Evolutionary conservation across 1,284 basidiomycete genomes (phyloP).

Genomic region (Macrocybe sp.): DNA sequence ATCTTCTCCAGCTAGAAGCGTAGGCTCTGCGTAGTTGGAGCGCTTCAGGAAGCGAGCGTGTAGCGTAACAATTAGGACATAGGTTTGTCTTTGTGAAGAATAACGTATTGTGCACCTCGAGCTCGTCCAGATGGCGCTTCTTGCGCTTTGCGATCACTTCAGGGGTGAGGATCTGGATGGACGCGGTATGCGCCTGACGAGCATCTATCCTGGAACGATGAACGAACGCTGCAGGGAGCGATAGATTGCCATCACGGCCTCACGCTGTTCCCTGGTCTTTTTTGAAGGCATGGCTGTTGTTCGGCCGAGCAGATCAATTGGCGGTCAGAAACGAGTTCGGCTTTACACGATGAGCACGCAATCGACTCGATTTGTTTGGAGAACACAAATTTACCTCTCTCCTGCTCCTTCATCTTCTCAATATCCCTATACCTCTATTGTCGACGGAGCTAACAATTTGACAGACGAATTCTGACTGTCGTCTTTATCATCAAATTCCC

Average conservation of each 20-base stretch:
- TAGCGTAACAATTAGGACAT: background rate
- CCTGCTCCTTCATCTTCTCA: background rate
- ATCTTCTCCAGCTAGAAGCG: slow-evolving; percentile 37
- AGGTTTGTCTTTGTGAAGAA: background rate
- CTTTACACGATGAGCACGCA: slow-evolving; percentile 25
- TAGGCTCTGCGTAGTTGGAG: slow-evolving; percentile 72
- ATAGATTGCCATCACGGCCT: slow-evolving; percentile 5
- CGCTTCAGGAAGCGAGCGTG: slow-evolving; percentile 36
- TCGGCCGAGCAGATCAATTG: slow-evolving; percentile 19
- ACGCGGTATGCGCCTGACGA: slow-evolving; percentile 36
- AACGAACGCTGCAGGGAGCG: background rate
- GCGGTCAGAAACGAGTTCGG: background rate
- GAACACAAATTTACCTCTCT: slow-evolving; percentile 1
- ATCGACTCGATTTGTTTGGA: slow-evolving; percentile 15
- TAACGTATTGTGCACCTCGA: slow-evolving; percentile 49
- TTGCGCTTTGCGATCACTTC: slow-evolving; percentile 71
- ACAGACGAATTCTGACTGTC: background rate
- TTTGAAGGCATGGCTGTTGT: slow-evolving; percentile 36
- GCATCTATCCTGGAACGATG: slow-evolving; percentile 25
- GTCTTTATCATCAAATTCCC: background rate
- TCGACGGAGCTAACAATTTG: background rate
- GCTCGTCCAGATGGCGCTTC: slow-evolving; percentile 72
- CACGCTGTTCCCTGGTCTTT: slow-evolving; percentile 42
- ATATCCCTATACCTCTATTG: background rate
- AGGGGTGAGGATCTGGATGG: slow-evolving; percentile 33